A percentile compares a stretch with the other conserved stretches of the same genome.
Evolutionary conservation across 2,329 filamentous ascomycete species (phyloP).

Genomic region (Colletotrichum somersetense): DNA sequence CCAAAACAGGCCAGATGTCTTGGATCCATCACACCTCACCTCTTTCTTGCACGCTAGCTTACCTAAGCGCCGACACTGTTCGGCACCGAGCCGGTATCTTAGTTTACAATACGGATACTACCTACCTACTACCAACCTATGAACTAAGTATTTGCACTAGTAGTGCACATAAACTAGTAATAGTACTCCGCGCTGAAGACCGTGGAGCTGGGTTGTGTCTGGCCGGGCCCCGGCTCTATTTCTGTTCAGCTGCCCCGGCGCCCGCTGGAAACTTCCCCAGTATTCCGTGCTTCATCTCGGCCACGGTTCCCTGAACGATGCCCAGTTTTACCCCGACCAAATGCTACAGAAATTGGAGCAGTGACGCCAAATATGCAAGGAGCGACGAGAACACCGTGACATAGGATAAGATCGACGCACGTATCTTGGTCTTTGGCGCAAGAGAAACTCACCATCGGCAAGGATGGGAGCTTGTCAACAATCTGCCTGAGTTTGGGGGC

Average conservation of each 20-base stretch:
- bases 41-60: constrained; percentile 14
- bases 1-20: constrained; percentile 26
- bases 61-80: constrained; percentile 18
- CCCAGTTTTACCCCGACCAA: constrained; percentile 19
- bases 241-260: not conserved
- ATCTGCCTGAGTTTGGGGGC: constrained; percentile 18
- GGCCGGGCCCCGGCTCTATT: constrained; percentile 9
- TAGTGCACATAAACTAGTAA: too few relatives aligned
- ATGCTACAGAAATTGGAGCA: constrained; percentile 25
- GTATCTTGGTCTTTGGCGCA: constrained; percentile 22
- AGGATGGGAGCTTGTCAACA: constrained; percentile 32
- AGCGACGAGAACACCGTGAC: constrained; percentile 6
- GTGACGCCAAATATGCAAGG: constrained; percentile 21
- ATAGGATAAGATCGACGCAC: constrained; percentile 22
- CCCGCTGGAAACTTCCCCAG: constrained; percentile 31
- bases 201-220: not conserved
- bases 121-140: too few relatives aligned
- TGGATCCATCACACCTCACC: constrained; percentile 2
- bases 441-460: constrained; percentile 1
- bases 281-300: constrained; percentile 37
- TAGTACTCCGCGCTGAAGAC: not conserved
- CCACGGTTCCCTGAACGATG: constrained; percentile 22
- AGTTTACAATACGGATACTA: too few relatives aligned
- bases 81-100: constrained; percentile 18
- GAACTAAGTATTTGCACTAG: too few relatives aligned